A percentile compares a stretch with the other conserved stretches of the same genome.
Evolutionary conservation across 768 basidiomycete genomes (phyloP).

Genomic region (Lentinus brumalis): DNA sequence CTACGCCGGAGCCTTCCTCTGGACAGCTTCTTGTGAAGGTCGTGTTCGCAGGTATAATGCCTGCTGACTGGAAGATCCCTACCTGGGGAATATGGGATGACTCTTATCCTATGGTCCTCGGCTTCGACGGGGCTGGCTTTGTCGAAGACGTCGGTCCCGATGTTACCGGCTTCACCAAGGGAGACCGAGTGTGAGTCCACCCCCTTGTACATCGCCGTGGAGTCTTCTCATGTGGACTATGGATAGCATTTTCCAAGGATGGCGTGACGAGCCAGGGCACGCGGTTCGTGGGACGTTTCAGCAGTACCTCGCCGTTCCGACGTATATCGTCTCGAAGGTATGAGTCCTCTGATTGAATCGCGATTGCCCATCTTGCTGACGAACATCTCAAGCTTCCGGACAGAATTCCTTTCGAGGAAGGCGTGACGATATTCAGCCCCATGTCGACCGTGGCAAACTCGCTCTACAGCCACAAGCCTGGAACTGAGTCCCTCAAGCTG

Average conservation of each 20-base stretch:
- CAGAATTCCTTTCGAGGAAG: conserved; percentile 36
- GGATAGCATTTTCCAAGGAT: neutral
- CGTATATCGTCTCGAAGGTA: neutral
- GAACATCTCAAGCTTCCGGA: neutral
- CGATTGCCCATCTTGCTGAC: too few relatives aligned
- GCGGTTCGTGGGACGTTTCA: neutral
- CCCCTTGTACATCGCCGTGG: neutral
- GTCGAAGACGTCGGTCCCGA: conserved; percentile 39
- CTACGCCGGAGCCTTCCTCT: conserved; percentile 2
- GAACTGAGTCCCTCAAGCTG: conserved; percentile 28
- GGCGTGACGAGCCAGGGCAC: neutral
- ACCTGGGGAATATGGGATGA: conserved; percentile 32
- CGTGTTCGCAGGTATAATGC: conserved; percentile 26
- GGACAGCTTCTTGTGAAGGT: conserved; percentile 29
- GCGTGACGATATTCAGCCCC: conserved; percentile 38
- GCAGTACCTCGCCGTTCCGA: neutral
- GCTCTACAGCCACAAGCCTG: conserved; percentile 34
- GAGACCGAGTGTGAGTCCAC: conserved; percentile 26
- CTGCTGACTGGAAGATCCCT: conserved; percentile 38
- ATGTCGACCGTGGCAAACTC: conserved; percentile 35
- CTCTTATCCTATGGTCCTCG: conserved; percentile 29
- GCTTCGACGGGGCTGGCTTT: conserved; percentile 32
- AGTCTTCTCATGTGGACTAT: neutral
- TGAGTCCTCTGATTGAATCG: neutral
- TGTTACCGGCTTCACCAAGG: conserved; percentile 26